These are phyloP conservation scores for Alternaria gaisen DNA, from an alignment of 2,329 filamentous ascomycete species.

Conservation along the genomic window DNA sequence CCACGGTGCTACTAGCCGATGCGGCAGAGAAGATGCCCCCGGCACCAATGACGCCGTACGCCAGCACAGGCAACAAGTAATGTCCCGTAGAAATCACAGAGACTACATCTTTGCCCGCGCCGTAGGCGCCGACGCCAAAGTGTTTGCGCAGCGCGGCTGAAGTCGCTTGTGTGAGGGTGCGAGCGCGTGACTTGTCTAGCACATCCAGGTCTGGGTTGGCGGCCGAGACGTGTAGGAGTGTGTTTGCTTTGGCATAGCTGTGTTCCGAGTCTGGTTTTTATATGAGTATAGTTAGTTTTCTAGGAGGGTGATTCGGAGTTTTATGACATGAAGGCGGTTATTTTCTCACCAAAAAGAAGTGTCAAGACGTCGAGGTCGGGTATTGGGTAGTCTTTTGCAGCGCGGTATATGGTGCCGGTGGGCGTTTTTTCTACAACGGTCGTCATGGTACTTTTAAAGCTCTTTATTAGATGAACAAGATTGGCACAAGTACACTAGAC, in stretches of 20 bases:
- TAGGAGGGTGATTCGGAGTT: too few relatives aligned
- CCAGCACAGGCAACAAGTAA: constrained; percentile 62
- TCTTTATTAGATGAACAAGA: background rate
- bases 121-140: constrained; percentile 62
- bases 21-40: constrained; percentile 68
- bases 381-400: constrained; percentile 42
- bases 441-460: constrained; percentile 29
- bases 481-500: background rate
- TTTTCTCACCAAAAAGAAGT: constrained; percentile 51
- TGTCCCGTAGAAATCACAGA: constrained; percentile 67
- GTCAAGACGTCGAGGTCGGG: constrained; percentile 54
- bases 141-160: constrained; percentile 64
- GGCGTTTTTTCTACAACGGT: constrained; percentile 46
- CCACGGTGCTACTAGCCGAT: constrained; percentile 59
- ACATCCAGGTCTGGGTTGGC: constrained; percentile 59
- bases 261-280: constrained; percentile 36
- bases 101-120: constrained; percentile 60
- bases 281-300: too few relatives aligned
- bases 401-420: constrained; percentile 42
- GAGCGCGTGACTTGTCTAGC: constrained; percentile 63
- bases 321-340: too few relatives aligned
- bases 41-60: constrained; percentile 66
- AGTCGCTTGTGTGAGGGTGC: constrained; percentile 60
- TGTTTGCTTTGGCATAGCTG: constrained; percentile 56
- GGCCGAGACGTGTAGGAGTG: constrained; percentile 66